Conservation (phyloP, 805 yeast species). For the Dipodascus geniculatus region DNA sequence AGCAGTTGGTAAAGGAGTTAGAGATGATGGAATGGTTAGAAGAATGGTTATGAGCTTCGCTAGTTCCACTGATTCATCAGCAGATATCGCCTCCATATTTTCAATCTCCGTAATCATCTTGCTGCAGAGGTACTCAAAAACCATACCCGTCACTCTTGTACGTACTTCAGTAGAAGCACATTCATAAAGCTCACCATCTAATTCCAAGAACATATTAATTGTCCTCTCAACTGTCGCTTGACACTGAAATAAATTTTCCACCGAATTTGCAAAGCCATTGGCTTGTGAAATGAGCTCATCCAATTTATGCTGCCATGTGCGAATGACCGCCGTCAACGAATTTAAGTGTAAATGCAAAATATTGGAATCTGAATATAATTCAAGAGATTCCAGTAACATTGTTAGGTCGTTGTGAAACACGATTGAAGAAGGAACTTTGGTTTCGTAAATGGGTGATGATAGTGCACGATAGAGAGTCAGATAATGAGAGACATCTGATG, state of each 20-base stretch:
- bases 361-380: conserved; percentile 4
- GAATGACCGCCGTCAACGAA: conserved; percentile 6
- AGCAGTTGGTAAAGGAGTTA: neutral
- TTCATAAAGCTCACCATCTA: conserved; percentile 9
- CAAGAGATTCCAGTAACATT: conserved; percentile 5
- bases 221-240: conserved; percentile 11
- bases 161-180: conserved; percentile 8
- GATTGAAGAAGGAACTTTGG: conserved; percentile 6
- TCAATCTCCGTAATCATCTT: conserved; percentile 14
- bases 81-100: conserved; percentile 21
- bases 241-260: conserved; percentile 10
- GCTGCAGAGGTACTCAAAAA: conserved; percentile 19
- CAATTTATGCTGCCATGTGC: conserved; percentile 4
- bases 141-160: conserved; percentile 10
- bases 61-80: conserved; percentile 17
- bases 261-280: conserved; percentile 13
- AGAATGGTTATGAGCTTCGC: conserved; percentile 10
- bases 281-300: conserved; percentile 8
- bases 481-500: conserved; percentile 7
- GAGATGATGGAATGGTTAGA: conserved; percentile 7
- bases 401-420: conserved; percentile 13
- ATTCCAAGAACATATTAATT: conserved; percentile 7
- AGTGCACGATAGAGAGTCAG: conserved; percentile 17
- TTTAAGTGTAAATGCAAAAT: neutral
- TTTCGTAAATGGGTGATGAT: conserved; percentile 10